Evolutionary conservation across 257 asterid species (phyloP), one percentile per base, ranked within the genome.

Genomic region (Solanum pinnatisectum): DNA sequence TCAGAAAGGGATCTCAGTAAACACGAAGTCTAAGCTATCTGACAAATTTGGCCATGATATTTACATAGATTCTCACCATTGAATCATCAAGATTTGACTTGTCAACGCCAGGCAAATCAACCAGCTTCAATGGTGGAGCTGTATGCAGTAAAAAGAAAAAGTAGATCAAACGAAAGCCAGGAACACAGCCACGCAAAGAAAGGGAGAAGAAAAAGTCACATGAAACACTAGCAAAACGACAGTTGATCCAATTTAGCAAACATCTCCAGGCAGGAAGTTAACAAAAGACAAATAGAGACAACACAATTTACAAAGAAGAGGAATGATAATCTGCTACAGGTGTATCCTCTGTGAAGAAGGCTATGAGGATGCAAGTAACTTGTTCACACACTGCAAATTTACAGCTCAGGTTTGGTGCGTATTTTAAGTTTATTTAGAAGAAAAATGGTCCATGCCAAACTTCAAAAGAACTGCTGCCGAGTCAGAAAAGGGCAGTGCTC

Each of bases 31-130:
- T 44, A 49, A 49, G 70, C 70, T 18, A 30, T 73, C 74, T 73
- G 70, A 82, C 44, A 82, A 82, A 32, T 32, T 82, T 49, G 70
- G 59, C 32, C 70, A 49, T 49, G 30, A 82, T 49, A 46, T 79
- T 79, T 40, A 23, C 49, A 60, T 85, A 88, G 60, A 49, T 67
- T 91, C 98, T 96, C 90, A 97, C 99, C 96, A 97, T 89, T 76
- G 99, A 93, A 90, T 97, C 99, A 85, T 97, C 99, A 33, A 95
- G 93, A 87, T 91, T 94, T 73, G 98, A 98, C 93, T 94, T 97
- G 67, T 97, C 99, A 35, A 94, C 98, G 36, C 99, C 99, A 90
- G 99, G 99, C 90, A 97, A 92, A 94, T 97, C 99, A 88, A 97
- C 91, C 92, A 97, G 93, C 91, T 97, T 96, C 93, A 97, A 88